Percentiles rank a stretch among this genome's conserved stretches.
Conservation (phyloP, 805 yeast species). For the Hyphopichia homilentoma region DNA sequence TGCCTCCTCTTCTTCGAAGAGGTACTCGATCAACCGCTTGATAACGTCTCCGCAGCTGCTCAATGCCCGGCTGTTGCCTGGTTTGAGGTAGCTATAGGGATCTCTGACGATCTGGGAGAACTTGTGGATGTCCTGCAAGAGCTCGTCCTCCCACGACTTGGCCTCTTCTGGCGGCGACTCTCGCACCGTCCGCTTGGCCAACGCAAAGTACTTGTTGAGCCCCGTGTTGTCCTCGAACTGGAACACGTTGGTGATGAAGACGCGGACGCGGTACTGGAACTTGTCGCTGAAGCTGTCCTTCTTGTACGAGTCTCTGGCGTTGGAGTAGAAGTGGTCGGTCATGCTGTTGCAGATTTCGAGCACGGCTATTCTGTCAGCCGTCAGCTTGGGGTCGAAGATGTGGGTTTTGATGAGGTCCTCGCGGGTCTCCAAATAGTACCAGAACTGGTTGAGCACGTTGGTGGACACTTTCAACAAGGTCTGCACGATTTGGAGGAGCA, state of each 20-base stretch:
- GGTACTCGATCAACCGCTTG: conserved; percentile 21
- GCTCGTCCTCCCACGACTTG: conserved; percentile 19
- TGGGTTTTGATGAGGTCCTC: conserved; percentile 14
- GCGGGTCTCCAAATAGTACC: conserved; percentile 37
- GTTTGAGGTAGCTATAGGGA: conserved; percentile 29
- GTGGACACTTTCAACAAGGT: conserved; percentile 19
- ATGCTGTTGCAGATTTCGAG: conserved; percentile 37
- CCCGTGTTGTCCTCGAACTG: conserved; percentile 43
- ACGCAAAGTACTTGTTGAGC: conserved; percentile 34
- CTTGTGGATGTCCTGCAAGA: conserved; percentile 29
- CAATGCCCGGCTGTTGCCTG: conserved; percentile 15
- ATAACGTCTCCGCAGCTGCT: conserved; percentile 19
- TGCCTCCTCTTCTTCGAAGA: conserved; percentile 27
- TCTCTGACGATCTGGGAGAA: conserved; percentile 30
- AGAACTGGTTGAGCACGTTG: conserved; percentile 21
- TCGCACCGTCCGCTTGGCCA: conserved; percentile 22
- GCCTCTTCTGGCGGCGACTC: conserved; percentile 18
- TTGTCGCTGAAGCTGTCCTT: conserved; percentile 38
- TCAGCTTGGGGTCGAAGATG: conserved; percentile 23
- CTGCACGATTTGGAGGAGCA: conserved; percentile 20
- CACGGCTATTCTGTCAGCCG: conserved; percentile 34
- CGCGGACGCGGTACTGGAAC: conserved; percentile 33
- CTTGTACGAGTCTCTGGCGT: conserved; percentile 24
- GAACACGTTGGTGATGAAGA: conserved; percentile 29
- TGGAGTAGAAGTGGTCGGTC: conserved; percentile 25